Percentiles rank a stretch among this genome's conserved stretches.
phyloP scores from a whole-genome alignment of 2,329 filamentous ascomycete genomes.

The Capronia americana region DNA sequence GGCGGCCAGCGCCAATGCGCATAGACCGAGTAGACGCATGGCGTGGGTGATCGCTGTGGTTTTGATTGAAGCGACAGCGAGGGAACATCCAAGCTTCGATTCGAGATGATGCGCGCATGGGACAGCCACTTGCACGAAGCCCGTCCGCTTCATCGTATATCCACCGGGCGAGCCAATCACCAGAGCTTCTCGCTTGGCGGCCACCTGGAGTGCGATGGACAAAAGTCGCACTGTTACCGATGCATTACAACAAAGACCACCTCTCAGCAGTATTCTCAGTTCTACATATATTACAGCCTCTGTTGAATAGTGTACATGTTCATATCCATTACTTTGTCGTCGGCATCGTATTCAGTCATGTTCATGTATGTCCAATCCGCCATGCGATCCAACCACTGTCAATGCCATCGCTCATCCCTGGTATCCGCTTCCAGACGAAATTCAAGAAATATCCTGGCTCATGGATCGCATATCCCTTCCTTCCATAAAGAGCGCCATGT shows the following conservation, averaged over 20 bases:
- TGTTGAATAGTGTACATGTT: not conserved
- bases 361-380: not conserved
- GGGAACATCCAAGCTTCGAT: slow-evolving; percentile 16
- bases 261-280: not conserved
- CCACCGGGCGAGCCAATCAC: slow-evolving; percentile 1
- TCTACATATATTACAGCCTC: not conserved
- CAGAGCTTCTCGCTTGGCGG: not conserved
- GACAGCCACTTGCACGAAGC: slow-evolving; percentile 9
- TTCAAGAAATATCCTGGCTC: not conserved
- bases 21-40: slow-evolving; percentile 33
- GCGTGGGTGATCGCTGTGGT: slow-evolving; percentile 18
- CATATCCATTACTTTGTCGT: not conserved
- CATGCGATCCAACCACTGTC: not conserved
- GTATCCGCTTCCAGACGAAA: not conserved
- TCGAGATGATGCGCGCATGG: slow-evolving; percentile 22
- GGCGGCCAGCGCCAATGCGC: slow-evolving; percentile 38
- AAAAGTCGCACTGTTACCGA: not conserved
- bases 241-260: not conserved
- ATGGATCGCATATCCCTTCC: slow-evolving; percentile 14
- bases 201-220: not conserved
- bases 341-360: not conserved
- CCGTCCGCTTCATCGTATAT: slow-evolving; percentile 24
- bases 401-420: not conserved
- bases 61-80: slow-evolving; percentile 13
- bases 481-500: slow-evolving; percentile 39